Conservation (phyloP, 1,139 yeast species). For the Geotrichum macrosporum region DNA sequence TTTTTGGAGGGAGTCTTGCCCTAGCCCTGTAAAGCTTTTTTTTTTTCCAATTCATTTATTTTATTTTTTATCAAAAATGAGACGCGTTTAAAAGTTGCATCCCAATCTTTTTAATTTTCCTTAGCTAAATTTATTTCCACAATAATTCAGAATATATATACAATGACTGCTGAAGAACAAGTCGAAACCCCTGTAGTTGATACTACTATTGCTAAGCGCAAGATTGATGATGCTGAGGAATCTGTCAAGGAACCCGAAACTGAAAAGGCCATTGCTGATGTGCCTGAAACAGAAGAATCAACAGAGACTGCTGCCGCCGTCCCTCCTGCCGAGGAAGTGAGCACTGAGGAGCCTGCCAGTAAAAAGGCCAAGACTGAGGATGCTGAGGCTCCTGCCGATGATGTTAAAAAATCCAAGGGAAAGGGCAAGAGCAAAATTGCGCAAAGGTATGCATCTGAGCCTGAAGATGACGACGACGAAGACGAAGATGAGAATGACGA, state of each 20-base stretch:
- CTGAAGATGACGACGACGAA: conserved; percentile 41
- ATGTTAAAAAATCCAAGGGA: conserved; percentile 24
- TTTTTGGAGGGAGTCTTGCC: no score
- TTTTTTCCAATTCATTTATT: no score
- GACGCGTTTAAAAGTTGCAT: no score
- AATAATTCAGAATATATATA: conserved; percentile 1
- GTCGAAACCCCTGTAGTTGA: conserved; percentile 14
- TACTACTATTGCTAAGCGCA: conserved; percentile 21
- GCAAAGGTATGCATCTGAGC: conserved; percentile 33
- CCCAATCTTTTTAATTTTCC: no score
- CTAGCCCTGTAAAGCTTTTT: no score
- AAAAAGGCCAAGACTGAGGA: conserved; percentile 1
- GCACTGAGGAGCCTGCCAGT: not conserved
- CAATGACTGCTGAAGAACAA: conserved; percentile 24
- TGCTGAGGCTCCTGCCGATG: conserved; percentile 9
- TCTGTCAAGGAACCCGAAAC: conserved; percentile 20
- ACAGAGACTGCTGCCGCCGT: not conserved
- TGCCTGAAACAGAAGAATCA: conserved; percentile 24
- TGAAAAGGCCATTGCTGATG: conserved; percentile 28
- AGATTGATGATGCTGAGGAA: conserved; percentile 22
- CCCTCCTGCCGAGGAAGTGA: not conserved
- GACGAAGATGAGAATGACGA: conserved; percentile 35
- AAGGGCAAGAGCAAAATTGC: conserved; percentile 26
- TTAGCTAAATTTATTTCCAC: no score
- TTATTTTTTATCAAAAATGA: no score